Conservation (phyloP, 768 basidiomycete genomes). For the Serendipita sp. region DNA sequence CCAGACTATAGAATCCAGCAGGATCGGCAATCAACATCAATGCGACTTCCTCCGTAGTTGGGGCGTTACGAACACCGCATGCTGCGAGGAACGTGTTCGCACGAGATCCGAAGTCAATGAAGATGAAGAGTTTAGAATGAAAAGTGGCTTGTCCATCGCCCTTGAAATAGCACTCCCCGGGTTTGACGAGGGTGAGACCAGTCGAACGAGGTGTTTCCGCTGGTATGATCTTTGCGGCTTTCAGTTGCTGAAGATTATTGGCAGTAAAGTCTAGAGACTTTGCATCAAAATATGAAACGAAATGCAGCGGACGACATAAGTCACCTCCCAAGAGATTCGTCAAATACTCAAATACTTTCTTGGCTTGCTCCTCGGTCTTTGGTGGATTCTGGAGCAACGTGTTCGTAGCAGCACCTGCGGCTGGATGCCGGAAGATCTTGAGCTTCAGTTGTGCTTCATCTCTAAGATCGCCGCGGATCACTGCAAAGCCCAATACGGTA, state of each 20-base stretch:
- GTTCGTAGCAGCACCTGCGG: constrained; percentile 40
- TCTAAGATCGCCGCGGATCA: constrained; percentile 39
- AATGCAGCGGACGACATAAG: constrained; percentile 13
- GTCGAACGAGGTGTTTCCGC: constrained; percentile 17
- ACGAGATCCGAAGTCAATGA: constrained; percentile 70
- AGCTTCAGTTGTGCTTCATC: constrained; percentile 45
- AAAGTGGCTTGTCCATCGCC: constrained; percentile 31
- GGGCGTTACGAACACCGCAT: constrained; percentile 78
- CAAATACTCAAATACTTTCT: constrained; percentile 51
- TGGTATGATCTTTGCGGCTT: constrained; percentile 53
- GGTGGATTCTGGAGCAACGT: constrained; percentile 49
- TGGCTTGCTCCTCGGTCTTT: constrained; percentile 35
- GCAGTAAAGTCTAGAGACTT: constrained; percentile 52
- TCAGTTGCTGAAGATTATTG: constrained; percentile 40
- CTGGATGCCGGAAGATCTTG: constrained; percentile 54
- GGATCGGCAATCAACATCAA: constrained; percentile 55
- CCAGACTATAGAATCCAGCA: constrained; percentile 49
- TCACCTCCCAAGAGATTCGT: constrained; percentile 46
- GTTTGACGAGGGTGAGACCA: constrained; percentile 8
- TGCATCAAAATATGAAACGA: too few relatives aligned
- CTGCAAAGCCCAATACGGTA: constrained; percentile 59
- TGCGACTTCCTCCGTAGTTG: constrained; percentile 70
- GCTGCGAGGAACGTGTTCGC: constrained; percentile 76
- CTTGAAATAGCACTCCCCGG: constrained; percentile 48
- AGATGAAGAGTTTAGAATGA: constrained; percentile 70